Evolutionary conservation across 176 grass and related monocot species (phyloP), one percentile per base, ranked within the genome.

Genomic region (Oryza rufipogon): DNA sequence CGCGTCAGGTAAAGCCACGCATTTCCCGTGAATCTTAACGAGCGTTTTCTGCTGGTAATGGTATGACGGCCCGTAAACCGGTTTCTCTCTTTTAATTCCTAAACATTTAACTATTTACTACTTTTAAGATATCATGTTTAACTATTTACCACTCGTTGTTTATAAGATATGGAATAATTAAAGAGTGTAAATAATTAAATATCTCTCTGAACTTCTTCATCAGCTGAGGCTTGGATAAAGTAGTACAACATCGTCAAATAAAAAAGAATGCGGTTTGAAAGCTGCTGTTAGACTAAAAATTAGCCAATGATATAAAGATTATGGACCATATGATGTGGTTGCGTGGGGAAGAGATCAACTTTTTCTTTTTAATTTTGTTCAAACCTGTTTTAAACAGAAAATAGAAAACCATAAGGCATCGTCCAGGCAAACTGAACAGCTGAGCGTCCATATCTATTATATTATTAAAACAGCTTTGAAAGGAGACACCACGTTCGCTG

Each of bases 1-100:
- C 85, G 70, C 84, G 76, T 85, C 85, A 42, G 58, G 76, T 45
- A 72, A 84, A 84, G 58, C 54, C 82, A 80, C 78, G 12, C 25
- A 13, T 45, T 25, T 48, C 38, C 23, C 23, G 78, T 58, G 72
- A 45, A 32, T 12, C 4, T 63, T 38, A 19, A 47, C n/a, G 23
- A n/a, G 75, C n/a, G 19, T 74, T 56, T 56, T 84, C 22, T 34
- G 23, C 32, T 34, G 0, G 6, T 1, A 32, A n/a, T 34, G 0
- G 6, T 0, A 32, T 58, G 6, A 7, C 20, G 9, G 13, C 70
- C 49, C 5, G 28, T 22, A 65, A 72, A 64, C 54, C 20, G 30
- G 26, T 52, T 86, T 73, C 20, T 66, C 25, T 66, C 13, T 39
- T 8, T 3, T 32, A 32, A 32, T 32, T 32, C 30, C 30, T 2